Evolutionary conservation across 257 asterid genomes (phyloP).

Genomic region (Solanum ossicruentum): DNA sequence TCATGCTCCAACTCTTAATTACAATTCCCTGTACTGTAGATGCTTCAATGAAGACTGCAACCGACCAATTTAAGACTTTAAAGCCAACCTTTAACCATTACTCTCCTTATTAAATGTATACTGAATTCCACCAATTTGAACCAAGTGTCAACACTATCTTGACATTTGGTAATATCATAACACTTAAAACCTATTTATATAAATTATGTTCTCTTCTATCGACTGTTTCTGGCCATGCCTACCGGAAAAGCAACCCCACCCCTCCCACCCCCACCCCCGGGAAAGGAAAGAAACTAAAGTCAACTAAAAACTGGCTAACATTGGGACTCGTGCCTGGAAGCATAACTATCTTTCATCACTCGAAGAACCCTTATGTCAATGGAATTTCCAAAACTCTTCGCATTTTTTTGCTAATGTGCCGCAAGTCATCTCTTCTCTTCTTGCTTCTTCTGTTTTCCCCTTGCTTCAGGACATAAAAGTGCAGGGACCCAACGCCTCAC

Average conservation of each 20-base stretch:
- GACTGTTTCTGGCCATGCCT: too few relatives aligned
- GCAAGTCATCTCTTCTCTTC: background rate
- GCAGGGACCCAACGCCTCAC: background rate
- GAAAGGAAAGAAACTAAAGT: background rate
- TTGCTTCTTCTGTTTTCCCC: background rate
- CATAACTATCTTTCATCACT: background rate
- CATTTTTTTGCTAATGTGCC: background rate
- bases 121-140: background rate
- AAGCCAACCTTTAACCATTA: background rate
- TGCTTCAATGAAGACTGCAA: background rate
- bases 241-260: too few relatives aligned
- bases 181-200: background rate
- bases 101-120: background rate
- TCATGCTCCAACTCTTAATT: background rate
- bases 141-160: background rate
- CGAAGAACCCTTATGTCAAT: background rate
- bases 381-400: background rate
- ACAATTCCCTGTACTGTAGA: background rate
- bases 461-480: too few relatives aligned
- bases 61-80: background rate
- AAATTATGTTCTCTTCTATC: background rate
- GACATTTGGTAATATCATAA: background rate
- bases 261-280: too few relatives aligned
- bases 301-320: background rate
- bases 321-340: background rate